Evolutionary conservation across 1,284 basidiomycete genomes (phyloP).

Genomic region (Tilletia caries): DNA sequence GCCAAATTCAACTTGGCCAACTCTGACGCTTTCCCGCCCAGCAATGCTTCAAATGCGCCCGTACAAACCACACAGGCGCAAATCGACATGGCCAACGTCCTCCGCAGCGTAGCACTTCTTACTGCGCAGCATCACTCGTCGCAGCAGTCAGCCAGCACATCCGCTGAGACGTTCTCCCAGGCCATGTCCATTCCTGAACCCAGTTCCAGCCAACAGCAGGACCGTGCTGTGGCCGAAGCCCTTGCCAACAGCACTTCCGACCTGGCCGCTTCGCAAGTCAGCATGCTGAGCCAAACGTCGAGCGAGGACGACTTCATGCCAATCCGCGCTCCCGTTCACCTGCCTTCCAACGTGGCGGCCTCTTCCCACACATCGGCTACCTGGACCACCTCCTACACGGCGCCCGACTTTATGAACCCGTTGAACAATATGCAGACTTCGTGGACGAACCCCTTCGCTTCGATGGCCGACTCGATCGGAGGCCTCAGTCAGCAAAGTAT

Average conservation of each 20-base stretch:
- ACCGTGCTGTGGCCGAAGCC: neutral
- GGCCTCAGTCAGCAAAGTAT: neutral
- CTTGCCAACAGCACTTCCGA: neutral
- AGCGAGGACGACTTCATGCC: slow-evolving; percentile 6
- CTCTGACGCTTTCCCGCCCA: neutral
- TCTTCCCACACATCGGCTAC: neutral
- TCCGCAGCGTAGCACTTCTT: neutral
- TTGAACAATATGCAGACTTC: neutral
- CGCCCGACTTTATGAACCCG: neutral
- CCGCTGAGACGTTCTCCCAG: neutral
- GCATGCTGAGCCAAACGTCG: neutral
- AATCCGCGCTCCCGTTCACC: neutral
- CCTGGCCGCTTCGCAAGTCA: neutral
- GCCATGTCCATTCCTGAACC: neutral
- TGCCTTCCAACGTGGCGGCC: neutral
- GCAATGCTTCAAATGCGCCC: too few relatives aligned
- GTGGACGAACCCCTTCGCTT: neutral
- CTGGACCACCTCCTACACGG: neutral
- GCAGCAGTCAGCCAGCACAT: neutral
- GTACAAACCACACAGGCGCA: neutral
- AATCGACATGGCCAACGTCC: neutral
- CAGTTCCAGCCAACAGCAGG: slow-evolving; percentile 12
- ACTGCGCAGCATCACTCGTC: slow-evolving; percentile 12
- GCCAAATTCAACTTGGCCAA: slow-evolving; percentile 3
- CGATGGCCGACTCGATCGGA: neutral